Percentiles rank a stretch among this genome's conserved stretches.
phyloP scores from a whole-genome alignment of 139 green algal species.

The Chlorella sp. region DNA sequence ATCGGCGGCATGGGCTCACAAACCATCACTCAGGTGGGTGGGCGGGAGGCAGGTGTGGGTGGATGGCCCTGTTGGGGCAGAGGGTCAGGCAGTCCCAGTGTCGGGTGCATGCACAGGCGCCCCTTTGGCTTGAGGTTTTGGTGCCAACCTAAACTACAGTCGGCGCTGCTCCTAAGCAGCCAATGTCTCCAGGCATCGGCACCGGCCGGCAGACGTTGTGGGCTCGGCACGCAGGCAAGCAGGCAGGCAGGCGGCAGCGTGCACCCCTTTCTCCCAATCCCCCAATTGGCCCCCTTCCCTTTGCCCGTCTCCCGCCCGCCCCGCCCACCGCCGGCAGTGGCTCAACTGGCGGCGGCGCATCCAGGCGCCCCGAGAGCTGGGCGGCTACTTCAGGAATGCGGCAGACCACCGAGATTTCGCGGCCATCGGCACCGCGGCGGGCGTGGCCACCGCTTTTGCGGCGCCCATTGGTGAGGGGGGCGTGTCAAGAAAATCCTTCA shows the following conservation, averaged over 20 bases:
- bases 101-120: too few relatives aligned
- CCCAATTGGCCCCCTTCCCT: not conserved
- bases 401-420: slow-evolving; percentile 73
- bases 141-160: too few relatives aligned
- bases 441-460: slow-evolving; percentile 71
- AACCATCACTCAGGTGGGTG: slow-evolving; percentile 37
- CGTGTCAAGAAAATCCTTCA: too few relatives aligned
- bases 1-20: slow-evolving; percentile 61
- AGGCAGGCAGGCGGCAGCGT: too few relatives aligned
- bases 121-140: too few relatives aligned
- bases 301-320: not conserved
- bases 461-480: slow-evolving; percentile 72
- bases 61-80: too few relatives aligned
- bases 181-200: too few relatives aligned
- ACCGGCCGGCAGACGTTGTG: too few relatives aligned
- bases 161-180: too few relatives aligned
- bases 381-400: slow-evolving; percentile 68
- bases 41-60: not conserved
- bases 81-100: too few relatives aligned
- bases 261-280: too few relatives aligned
- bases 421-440: slow-evolving; percentile 71
- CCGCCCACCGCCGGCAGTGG: not conserved
- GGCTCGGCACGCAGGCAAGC: too few relatives aligned
- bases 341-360: slow-evolving; percentile 33
- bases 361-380: slow-evolving; percentile 46